These are phyloP conservation scores for Lepraria neglecta DNA, from an alignment of 495 filamentous ascomycete genomes.

Conservation along the genomic window DNA sequence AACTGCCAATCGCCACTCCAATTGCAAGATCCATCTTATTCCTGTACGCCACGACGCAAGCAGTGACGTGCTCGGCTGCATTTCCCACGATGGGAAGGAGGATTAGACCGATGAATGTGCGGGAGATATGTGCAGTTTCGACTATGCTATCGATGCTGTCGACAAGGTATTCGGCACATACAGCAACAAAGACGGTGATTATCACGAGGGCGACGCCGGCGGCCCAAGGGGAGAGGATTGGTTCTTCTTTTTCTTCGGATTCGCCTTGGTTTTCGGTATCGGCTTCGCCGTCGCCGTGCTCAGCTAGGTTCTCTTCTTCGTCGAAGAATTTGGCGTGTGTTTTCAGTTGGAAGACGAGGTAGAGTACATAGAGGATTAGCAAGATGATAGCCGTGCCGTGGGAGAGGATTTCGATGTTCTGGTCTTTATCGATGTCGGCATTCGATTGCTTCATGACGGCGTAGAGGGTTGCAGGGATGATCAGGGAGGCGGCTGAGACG, in stretches of 20 bases:
- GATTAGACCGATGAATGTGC: slow-evolving; percentile 93
- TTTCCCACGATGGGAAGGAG: slow-evolving; percentile 96
- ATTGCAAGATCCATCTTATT: slow-evolving; percentile 98
- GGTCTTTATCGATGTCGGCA: slow-evolving; percentile 39
- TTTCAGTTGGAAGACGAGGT: slow-evolving; percentile 83
- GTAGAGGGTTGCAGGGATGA: slow-evolving; percentile 83
- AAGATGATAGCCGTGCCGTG: slow-evolving; percentile 88
- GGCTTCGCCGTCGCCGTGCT: slow-evolving; percentile 25
- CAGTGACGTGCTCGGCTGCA: slow-evolving; percentile 94
- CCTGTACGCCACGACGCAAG: slow-evolving; percentile 84
- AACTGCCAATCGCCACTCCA: slow-evolving; percentile 82
- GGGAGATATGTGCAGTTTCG: slow-evolving; percentile 74
- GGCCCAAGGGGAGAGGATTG: slow-evolving; percentile 63
- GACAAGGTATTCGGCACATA: slow-evolving; percentile 91
- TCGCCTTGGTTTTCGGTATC: slow-evolving; percentile 32
- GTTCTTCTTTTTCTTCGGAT: slow-evolving; percentile 48
- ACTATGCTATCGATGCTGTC: slow-evolving; percentile 88
- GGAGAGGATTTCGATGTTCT: slow-evolving; percentile 74
- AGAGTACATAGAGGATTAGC: slow-evolving; percentile 79
- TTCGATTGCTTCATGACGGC: slow-evolving; percentile 42
- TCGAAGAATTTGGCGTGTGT: slow-evolving; percentile 80
- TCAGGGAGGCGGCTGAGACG: slow-evolving; percentile 81
- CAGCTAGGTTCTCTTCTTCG: slow-evolving; percentile 40
- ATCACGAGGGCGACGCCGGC: slow-evolving; percentile 66
- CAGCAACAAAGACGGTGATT: slow-evolving; percentile 74